Conservation (phyloP, 768 basidiomycete genomes). For the Tylopilus felleus region DNA sequence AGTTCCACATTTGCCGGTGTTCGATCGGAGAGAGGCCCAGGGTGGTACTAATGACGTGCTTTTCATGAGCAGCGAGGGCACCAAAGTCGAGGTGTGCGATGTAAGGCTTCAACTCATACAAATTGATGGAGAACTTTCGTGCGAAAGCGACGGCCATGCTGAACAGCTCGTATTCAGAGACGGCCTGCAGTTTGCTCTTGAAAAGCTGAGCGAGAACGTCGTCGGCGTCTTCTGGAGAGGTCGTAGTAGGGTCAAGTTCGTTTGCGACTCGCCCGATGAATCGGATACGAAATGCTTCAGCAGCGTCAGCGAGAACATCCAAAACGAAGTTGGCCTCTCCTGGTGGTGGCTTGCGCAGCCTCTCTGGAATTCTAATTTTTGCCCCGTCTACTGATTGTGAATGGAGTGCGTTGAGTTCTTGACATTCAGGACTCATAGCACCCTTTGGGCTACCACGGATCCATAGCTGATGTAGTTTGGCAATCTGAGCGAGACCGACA, state of each 20-base stretch:
- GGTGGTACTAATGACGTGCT: constrained; percentile 46
- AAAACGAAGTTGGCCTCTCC: constrained; percentile 46
- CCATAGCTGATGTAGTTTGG: constrained; percentile 60
- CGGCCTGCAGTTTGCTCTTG: constrained; percentile 46
- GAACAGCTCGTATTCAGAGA: constrained; percentile 63
- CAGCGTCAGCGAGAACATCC: constrained; percentile 47
- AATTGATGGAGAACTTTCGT: constrained; percentile 39
- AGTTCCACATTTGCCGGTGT: constrained; percentile 59
- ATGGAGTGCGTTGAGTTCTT: constrained; percentile 68
- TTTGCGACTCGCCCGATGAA: constrained; percentile 36
- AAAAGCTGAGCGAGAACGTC: constrained; percentile 45
- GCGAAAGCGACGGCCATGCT: constrained; percentile 47
- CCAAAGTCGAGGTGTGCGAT: constrained; percentile 54
- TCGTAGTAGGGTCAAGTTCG: constrained; percentile 20
- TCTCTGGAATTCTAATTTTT: constrained; percentile 34
- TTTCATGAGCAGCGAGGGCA: constrained; percentile 51
- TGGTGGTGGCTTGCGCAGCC: constrained; percentile 45
- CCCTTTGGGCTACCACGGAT: constrained; percentile 50
- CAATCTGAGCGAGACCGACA: constrained; percentile 53
- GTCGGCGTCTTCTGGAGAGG: constrained; percentile 37
- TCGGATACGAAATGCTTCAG: constrained; percentile 41
- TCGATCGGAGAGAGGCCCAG: constrained; percentile 40
- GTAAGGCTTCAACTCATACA: constrained; percentile 38
- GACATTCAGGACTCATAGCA: constrained; percentile 61
- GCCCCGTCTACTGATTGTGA: constrained; percentile 70